Conservation (phyloP, 768 basidiomycete species). For the Lentinula boryana region DNA sequence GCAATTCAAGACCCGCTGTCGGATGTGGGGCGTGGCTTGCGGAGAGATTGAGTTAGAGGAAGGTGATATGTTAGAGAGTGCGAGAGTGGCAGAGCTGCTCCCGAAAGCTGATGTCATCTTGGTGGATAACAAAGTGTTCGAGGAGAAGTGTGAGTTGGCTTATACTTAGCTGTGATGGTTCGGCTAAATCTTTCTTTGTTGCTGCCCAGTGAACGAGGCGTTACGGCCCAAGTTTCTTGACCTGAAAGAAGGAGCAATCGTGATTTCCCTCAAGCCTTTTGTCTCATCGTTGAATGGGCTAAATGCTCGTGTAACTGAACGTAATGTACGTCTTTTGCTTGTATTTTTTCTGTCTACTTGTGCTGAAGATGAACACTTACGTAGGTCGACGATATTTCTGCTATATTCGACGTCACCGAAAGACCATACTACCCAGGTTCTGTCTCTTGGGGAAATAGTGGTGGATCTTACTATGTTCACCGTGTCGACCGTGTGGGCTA, state of each 20-base stretch:
- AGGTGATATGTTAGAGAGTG: constrained; percentile 78
- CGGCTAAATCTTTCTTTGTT: not conserved
- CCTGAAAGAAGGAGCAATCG: constrained; percentile 86
- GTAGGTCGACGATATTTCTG: constrained; percentile 72
- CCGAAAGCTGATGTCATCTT: constrained; percentile 85
- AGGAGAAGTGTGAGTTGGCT: constrained; percentile 54
- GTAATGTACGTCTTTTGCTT: constrained; percentile 50
- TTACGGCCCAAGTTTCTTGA: constrained; percentile 89
- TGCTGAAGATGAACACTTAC: constrained; percentile 1
- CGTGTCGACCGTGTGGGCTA: constrained; percentile 72
- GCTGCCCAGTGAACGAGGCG: constrained; percentile 70
- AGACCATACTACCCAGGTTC: constrained; percentile 62
- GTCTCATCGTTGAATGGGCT: constrained; percentile 64
- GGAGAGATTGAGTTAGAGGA: constrained; percentile 77
- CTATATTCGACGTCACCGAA: constrained; percentile 76
- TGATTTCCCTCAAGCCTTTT: constrained; percentile 85
- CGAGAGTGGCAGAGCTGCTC: constrained; percentile 63
- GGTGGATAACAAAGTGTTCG: constrained; percentile 85
- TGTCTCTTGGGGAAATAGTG: constrained; percentile 75
- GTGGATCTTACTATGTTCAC: constrained; percentile 71
- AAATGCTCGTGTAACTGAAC: constrained; percentile 74
- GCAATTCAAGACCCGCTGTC: constrained; percentile 71
- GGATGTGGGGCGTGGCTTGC: constrained; percentile 85
- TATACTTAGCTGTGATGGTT: not conserved
- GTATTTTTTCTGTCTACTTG: not conserved